These are phyloP conservation scores for Gossypium davidsonii DNA, from an alignment of 441 rosid genomes.

Conservation along the genomic window DNA sequence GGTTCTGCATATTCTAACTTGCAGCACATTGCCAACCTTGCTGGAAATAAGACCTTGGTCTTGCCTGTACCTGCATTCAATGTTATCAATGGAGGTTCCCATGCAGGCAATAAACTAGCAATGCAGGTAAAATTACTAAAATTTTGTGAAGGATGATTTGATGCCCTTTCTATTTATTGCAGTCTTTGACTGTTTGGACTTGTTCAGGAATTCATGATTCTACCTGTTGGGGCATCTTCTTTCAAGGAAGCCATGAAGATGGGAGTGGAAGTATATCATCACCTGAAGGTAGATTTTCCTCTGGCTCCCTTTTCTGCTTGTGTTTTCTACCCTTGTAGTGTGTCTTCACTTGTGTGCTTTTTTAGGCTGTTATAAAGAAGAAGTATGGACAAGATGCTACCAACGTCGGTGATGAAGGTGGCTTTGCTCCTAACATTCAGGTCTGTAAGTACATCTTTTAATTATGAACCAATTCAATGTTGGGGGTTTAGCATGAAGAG, in stretches of 20 bases:
- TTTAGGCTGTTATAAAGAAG: conserved; percentile 45
- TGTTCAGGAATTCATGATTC: conserved; percentile 37
- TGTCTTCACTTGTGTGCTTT: background rate
- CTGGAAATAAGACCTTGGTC: conserved; percentile 40
- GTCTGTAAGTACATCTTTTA: conserved; percentile 11
- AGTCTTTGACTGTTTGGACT: background rate
- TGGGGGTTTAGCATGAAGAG: background rate
- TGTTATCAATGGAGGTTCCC: conserved; percentile 51
- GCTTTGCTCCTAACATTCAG: conserved; percentile 51
- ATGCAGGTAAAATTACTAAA: conserved; percentile 30
- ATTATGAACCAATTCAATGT: background rate
- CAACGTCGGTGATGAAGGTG: conserved; percentile 49
- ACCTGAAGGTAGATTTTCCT: conserved; percentile 29
- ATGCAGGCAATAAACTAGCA: conserved; percentile 48
- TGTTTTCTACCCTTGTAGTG: background rate
- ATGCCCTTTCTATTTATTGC: background rate
- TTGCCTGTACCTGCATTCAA: conserved; percentile 46
- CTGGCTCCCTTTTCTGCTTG: background rate
- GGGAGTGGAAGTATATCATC: conserved; percentile 38
- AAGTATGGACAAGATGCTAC: conserved; percentile 52
- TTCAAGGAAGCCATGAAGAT: conserved; percentile 48
- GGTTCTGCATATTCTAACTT: background rate
- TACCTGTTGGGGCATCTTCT: conserved; percentile 40
- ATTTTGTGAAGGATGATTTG: background rate
- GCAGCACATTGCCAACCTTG: conserved; percentile 51